Base-by-base conservation (phyloP, 257 asterid genomes). In the Primulina eburnea region DNA sequence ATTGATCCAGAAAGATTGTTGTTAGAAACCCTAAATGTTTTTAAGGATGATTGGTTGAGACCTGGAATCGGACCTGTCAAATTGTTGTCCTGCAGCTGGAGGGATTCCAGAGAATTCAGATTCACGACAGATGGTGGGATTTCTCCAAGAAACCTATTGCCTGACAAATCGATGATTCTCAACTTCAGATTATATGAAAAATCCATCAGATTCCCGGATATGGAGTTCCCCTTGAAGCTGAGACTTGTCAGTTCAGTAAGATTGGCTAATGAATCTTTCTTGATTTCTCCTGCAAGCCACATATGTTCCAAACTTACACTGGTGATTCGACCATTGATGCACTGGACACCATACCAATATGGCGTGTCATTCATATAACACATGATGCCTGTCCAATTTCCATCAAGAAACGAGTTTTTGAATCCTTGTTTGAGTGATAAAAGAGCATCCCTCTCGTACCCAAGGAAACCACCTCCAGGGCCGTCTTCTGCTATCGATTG, bases 291-390 rank as follows among this genome's bases (percentile, higher is more conserved):
- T 2, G 16, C 12, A 1, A 89, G 88, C 24, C 73, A 82, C 73
- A 85, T 69, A 77, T 76, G 77, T 62, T 85, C 90, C 70, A 89
- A 68, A 64, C 65, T 68, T 26, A 89, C 30, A 29, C 86, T 85
- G 0, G 83, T 84, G 64, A 89, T 92, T 75, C 92, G 82, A 16
- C 96, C 96, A 0, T 81, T 33, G 2, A 29, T 18, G 65, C 96
- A 89, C 32, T 68, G 81, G 28, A 89, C 60, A 43, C 96, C 96
- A 21, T 67, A 61, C 52, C 52, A 40, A 8, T 40, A 40, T 8
- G 52, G 16, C 1, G 52, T 40, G 52, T 10, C 52, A 40, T 40
- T 11, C 52, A 9, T 40, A 4, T 40, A 40, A 40, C 52, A 40
- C 52, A 40, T 40, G 52, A 85, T n/a, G 11, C 82, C 66, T 12